Conservation (phyloP, 1,139 yeast species). For the Kodamaea plutei region DNA sequence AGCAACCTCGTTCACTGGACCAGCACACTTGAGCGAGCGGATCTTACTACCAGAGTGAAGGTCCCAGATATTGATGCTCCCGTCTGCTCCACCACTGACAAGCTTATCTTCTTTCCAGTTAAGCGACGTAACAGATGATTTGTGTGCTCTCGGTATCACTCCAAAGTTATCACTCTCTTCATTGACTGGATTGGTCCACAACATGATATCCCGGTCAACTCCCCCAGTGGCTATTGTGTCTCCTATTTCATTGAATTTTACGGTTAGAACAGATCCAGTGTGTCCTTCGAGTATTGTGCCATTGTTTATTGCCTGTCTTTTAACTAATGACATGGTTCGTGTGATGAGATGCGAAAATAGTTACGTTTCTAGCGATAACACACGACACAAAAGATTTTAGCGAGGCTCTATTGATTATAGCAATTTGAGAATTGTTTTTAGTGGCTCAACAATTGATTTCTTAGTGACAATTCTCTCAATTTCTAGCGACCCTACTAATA, state of each 20-base stretch:
- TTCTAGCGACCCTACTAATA: too few species aligned
- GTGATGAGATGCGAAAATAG: neutral
- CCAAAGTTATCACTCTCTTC: conserved; percentile 32
- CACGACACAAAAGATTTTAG: too few species aligned
- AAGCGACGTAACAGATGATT: conserved; percentile 48
- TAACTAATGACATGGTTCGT: conserved; percentile 22
- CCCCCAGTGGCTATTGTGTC: conserved; percentile 50
- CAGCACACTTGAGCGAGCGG: conserved; percentile 52
- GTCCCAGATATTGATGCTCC: conserved; percentile 58
- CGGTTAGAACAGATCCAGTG: conserved; percentile 43
- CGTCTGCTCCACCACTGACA: conserved; percentile 50
- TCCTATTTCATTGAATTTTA: conserved; percentile 43
- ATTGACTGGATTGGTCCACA: conserved; percentile 42
- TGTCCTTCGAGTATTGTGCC: conserved; percentile 38
- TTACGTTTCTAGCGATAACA: too few species aligned
- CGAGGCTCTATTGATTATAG: too few species aligned
- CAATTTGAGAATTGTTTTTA: too few species aligned
- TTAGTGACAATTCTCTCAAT: too few species aligned
- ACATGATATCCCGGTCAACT: conserved; percentile 38
- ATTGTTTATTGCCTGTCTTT: conserved; percentile 16
- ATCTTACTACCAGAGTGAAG: conserved; percentile 50
- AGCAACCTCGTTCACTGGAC: conserved; percentile 54
- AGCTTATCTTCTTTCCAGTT: conserved; percentile 41
- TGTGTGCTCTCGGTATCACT: conserved; percentile 38
- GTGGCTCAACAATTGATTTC: too few species aligned